phyloP scores from a whole-genome alignment of 2,329 filamentous ascomycete genomes.

The Monilinia laxa region DNA sequence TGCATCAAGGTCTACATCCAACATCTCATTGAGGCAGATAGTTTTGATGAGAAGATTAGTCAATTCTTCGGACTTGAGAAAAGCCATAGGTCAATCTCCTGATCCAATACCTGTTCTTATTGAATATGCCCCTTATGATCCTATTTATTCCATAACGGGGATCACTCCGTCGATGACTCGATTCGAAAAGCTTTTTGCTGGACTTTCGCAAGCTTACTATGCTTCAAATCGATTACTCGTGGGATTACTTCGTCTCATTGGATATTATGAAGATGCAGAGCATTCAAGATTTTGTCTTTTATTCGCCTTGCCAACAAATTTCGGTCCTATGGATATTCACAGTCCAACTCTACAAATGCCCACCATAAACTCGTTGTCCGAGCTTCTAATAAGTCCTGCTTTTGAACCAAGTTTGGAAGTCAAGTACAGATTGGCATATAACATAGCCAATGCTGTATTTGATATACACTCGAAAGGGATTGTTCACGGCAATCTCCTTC shows the following conservation, averaged over 20 bases:
- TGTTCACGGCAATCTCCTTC: constrained; percentile 68
- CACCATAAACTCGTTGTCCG: constrained; percentile 50
- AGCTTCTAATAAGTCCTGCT: constrained; percentile 51
- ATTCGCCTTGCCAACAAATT: constrained; percentile 68
- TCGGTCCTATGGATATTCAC: constrained; percentile 58
- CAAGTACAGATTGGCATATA: constrained; percentile 72
- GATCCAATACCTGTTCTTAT: constrained; percentile 56
- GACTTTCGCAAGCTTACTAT: constrained; percentile 44
- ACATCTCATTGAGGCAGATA: constrained; percentile 42
- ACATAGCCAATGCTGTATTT: constrained; percentile 70
- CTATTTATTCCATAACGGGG: constrained; percentile 60
- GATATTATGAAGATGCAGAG: constrained; percentile 73
- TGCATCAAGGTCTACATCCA: constrained; percentile 28
- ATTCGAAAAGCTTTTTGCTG: constrained; percentile 62
- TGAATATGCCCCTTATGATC: constrained; percentile 67
- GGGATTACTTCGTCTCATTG: constrained; percentile 59
- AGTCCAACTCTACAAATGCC: constrained; percentile 44
- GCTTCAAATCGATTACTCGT: constrained; percentile 57
- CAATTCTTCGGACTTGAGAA: constrained; percentile 30
- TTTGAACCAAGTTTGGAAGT: constrained; percentile 69
- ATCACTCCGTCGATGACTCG: constrained; percentile 64
- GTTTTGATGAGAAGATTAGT: constrained; percentile 39
- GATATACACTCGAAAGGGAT: constrained; percentile 69
- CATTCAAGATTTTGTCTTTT: constrained; percentile 70
- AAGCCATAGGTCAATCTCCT: constrained; percentile 29